These are phyloP conservation scores for Talaromyces sp. DNA, from an alignment of 2,329 filamentous ascomycete genomes.

Conservation along the genomic window DNA sequence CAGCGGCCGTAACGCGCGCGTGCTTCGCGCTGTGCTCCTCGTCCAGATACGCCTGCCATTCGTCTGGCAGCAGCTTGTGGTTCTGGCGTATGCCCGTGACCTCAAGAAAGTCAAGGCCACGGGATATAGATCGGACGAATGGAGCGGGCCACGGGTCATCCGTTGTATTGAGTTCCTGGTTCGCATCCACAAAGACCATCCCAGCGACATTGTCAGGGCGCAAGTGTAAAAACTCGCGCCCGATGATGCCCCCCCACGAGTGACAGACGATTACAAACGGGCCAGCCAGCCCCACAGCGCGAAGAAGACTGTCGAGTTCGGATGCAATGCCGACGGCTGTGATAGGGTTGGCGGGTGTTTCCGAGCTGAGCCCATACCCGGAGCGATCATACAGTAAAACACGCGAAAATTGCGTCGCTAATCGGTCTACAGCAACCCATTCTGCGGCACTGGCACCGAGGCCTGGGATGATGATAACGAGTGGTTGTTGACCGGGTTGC, in stretches of 20 bases:
- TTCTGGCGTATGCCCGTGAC: not conserved
- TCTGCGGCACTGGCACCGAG: constrained; percentile 17
- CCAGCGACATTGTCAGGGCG: constrained; percentile 8
- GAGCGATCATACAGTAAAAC: constrained; percentile 20
- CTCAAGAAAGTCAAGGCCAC: not conserved
- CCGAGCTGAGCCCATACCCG: constrained; percentile 17
- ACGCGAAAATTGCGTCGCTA: constrained; percentile 15
- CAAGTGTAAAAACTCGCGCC: constrained; percentile 13
- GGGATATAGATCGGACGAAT: not conserved
- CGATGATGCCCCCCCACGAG: constrained; percentile 16
- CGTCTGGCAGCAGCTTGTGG: constrained; percentile 6
- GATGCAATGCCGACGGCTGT: constrained; percentile 14
- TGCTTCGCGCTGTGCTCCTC: constrained; percentile 11
- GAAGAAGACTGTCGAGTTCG: constrained; percentile 14
- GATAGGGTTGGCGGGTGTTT: constrained; percentile 6
- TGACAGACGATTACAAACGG: constrained; percentile 14
- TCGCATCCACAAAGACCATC: constrained; percentile 15
- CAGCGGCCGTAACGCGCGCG: constrained; percentile 8
- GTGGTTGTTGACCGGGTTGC: constrained; percentile 14
- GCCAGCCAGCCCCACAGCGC: constrained; percentile 7
- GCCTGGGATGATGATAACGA: constrained; percentile 20
- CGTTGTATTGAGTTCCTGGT: constrained; percentile 12
- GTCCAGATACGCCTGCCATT: constrained; percentile 12
- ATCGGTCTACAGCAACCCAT: constrained; percentile 18
- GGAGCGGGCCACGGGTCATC: constrained; percentile 2